Conservation (phyloP, 2,329 filamentous ascomycete species). For the Delphinella strobiligena region DNA sequence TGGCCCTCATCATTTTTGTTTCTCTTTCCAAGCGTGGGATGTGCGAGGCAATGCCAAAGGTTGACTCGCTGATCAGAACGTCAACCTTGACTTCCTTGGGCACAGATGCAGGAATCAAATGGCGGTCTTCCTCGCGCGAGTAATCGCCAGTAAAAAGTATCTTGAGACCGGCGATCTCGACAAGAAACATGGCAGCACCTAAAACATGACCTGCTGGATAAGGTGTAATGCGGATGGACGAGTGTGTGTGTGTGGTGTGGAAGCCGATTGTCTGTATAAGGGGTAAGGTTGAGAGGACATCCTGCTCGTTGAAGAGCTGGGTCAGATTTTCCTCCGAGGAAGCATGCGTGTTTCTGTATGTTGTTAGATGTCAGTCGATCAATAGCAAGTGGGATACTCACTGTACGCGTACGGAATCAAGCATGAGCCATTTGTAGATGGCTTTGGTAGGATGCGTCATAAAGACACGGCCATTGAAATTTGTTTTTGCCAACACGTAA, state of each 20-base stretch:
- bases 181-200: conserved; percentile 94
- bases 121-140: conserved; percentile 86
- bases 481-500: conserved; percentile 94
- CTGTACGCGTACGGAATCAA: conserved; percentile 87
- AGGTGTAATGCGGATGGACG: conserved; percentile 90
- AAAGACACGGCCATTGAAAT: conserved; percentile 91
- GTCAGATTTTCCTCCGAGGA: conserved; percentile 51
- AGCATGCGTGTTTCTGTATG: conserved; percentile 52
- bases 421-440: conserved; percentile 99
- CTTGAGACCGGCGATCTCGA: conserved; percentile 93
- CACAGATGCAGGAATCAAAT: conserved; percentile 87
- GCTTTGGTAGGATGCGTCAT: conserved; percentile 99
- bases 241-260: conserved; percentile 93
- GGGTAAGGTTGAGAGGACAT: conserved; percentile 86
- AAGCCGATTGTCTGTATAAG: conserved; percentile 97
- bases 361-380: no score
- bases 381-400: no score
- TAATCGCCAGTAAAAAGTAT: conserved; percentile 98
- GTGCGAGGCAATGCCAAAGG: conserved; percentile 90
- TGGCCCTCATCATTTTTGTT: conserved; percentile 86
- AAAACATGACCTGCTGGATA: conserved; percentile 97
- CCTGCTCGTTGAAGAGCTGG: conserved; percentile 82
- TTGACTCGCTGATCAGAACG: conserved; percentile 93
- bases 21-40: conserved; percentile 84
- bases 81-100: conserved; percentile 85